Base-by-base conservation (phyloP, 768 basidiomycete species). In the Coprinopsis marcescibilis region DNA sequence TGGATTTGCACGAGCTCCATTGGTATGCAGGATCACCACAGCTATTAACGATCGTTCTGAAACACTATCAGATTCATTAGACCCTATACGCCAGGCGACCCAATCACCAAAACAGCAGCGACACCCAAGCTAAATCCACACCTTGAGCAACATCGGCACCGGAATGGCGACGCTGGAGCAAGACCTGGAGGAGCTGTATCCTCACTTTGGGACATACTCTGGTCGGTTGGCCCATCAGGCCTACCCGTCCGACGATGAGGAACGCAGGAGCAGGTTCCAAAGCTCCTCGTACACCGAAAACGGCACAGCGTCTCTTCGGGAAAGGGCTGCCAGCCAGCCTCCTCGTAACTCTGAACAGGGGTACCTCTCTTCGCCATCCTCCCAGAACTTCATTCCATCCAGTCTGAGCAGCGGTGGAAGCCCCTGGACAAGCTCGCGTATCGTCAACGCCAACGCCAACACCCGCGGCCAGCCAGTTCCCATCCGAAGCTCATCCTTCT, bases 301-400 rank as follows among this genome's bases (percentile, higher is more conserved):
- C 34, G 68, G 69, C 29, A 56, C 68, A 44, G 63, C 66, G 49
- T 69, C 73, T 48, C 66, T 71, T 42, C 73, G 79, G 48, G 81
- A 84, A 64, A 69, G 84, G 49, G 83, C 84, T 34, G 75, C 83
- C 1, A 82, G 80, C 60, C 84, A 87, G 57, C 84, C 84, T 6
- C 82, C 83, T 2, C 75, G 74, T 51, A 64, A 69, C 3, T 70
- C 75, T 37, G 70, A 70, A 21, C 71, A 71, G 54, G 58, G 52
- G 46, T 75, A 72, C 50, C 56, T 78, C 42, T 66, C 72, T 17
- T 79, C 80, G 8, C 78, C 79, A 6, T 69, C 78, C 6, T 65
- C 71, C n/a, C 73, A 69, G 33, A 68, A 73, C 50, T 66, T 71
- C 54, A 65, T 78, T 43, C 77, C 78, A 15, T 70, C 77, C 37